Conservation (phyloP, 1,284 basidiomycete species). For the Cryptococcus hybrid region DNA sequence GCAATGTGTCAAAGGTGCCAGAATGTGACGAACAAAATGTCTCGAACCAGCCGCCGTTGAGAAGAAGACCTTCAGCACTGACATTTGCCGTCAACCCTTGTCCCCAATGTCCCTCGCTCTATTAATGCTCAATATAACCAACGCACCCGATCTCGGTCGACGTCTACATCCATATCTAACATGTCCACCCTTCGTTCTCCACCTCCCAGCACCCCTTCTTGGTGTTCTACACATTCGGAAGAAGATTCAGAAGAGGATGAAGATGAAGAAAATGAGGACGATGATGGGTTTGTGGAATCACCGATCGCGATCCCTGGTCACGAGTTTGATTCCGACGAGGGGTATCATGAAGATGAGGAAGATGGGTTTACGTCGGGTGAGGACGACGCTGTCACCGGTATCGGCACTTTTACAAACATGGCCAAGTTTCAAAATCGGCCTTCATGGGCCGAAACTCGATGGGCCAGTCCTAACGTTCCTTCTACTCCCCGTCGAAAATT, state of each 20-base stretch:
- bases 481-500: not conserved
- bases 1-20: not conserved
- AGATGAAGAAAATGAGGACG: conserved; percentile 12
- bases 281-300: conserved; percentile 11
- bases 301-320: conserved; percentile 18
- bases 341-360: conserved; percentile 18
- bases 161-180: not conserved
- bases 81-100: conserved; percentile 13
- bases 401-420: not conserved
- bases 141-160: not conserved
- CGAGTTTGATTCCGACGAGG: conserved; percentile 15
- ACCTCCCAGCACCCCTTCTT: too few relatives aligned
- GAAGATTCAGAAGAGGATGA: not conserved
- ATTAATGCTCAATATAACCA: not conserved
- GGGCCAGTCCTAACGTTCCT: not conserved
- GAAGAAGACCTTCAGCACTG: conserved; percentile 10
- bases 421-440: not conserved
- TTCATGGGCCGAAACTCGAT: not conserved
- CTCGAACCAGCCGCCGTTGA: too few relatives aligned
- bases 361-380: conserved; percentile 25
- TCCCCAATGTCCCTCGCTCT: not conserved
- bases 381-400: conserved; percentile 9
- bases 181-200: too few relatives aligned
- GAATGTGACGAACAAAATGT: conserved; percentile 3
- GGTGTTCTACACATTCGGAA: too few relatives aligned